A percentile compares a stretch with the other conserved stretches of the same genome.
These are phyloP conservation scores for Castanea crenata DNA, from an alignment of 306 rosid genomes.

Conservation along the genomic window DNA sequence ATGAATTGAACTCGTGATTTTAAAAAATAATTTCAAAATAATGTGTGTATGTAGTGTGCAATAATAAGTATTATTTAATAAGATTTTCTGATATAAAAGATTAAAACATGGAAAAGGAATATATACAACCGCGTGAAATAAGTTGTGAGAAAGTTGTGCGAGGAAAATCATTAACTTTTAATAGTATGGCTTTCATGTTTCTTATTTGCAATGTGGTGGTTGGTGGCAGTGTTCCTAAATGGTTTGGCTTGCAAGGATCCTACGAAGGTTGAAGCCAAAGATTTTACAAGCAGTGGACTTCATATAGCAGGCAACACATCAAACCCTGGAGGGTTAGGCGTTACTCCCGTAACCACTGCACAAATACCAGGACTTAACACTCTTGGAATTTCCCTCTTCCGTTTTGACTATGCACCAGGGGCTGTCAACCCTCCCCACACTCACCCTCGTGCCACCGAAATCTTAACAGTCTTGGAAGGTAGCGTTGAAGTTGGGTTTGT, in stretches of 20 bases:
- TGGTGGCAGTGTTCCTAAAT: slow-evolving; percentile 15
- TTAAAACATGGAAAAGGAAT: too few relatives aligned
- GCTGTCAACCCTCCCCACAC: slow-evolving; percentile 31
- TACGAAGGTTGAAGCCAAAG: slow-evolving; percentile 13
- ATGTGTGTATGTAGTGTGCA: too few relatives aligned
- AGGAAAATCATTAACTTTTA: too few relatives aligned
- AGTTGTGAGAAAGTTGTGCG: too few relatives aligned
- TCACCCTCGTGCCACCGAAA: slow-evolving; percentile 32
- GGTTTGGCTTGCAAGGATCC: slow-evolving; percentile 38
- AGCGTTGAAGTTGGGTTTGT: slow-evolving; percentile 39
- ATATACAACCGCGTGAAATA: too few relatives aligned
- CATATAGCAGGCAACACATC: slow-evolving; percentile 31
- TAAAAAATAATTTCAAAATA: too few relatives aligned
- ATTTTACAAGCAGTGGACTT: slow-evolving; percentile 34
- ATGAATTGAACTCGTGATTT: too few relatives aligned
- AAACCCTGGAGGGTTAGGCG: slow-evolving; percentile 24
- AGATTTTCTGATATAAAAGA: too few relatives aligned
- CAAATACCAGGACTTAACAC: slow-evolving; percentile 39
- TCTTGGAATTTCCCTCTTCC: slow-evolving; percentile 28
- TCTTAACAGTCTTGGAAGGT: slow-evolving; percentile 28
- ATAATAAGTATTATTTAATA: too few relatives aligned
- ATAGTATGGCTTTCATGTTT: too few relatives aligned
- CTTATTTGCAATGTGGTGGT: background rate
- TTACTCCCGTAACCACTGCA: slow-evolving; percentile 1
- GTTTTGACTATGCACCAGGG: slow-evolving; percentile 28